phyloP scores from a whole-genome alignment of 495 filamentous ascomycete species.

The Glutinoglossum americanum region DNA sequence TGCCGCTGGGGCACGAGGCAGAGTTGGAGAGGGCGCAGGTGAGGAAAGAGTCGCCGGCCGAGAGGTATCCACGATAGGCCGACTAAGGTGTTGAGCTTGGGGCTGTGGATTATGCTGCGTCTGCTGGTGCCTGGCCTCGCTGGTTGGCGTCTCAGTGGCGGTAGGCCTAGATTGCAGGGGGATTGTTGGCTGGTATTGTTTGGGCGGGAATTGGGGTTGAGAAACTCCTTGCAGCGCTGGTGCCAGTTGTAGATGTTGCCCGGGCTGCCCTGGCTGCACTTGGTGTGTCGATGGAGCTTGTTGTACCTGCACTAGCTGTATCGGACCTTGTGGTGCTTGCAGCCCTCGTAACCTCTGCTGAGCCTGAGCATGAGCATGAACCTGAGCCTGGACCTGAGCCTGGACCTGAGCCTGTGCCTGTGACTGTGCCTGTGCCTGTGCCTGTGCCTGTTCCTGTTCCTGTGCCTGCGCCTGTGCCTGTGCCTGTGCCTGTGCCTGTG shows the following conservation, averaged over 20 bases:
- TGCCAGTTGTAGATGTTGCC: not conserved
- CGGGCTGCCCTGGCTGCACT: not conserved
- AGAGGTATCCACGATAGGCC: not conserved
- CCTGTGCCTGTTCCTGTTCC: not conserved
- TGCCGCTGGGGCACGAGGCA: not conserved
- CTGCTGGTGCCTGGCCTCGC: not conserved
- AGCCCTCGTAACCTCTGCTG: constrained; percentile 9
- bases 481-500: not conserved
- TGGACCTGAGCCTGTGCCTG: too few relatives aligned
- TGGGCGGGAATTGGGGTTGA: not conserved
- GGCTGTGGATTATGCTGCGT: not conserved
- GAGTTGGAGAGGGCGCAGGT: not conserved
- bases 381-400: constrained; percentile 2
- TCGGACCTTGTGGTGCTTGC: constrained; percentile 11
- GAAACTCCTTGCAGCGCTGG: constrained; percentile 12
- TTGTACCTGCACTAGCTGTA: constrained; percentile 13
- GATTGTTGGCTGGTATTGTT: not conserved
- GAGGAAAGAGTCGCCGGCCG: not conserved
- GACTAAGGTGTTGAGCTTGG: not conserved
- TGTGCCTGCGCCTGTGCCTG: not conserved
- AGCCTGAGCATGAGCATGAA: not conserved
- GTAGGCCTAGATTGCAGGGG: constrained; percentile 1
- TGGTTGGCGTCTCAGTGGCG: not conserved
- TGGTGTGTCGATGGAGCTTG: not conserved
- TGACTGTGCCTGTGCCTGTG: not conserved